phyloP scores from a whole-genome alignment of 352 stramenopile genomes.

The Vaucheria bursata region DNA sequence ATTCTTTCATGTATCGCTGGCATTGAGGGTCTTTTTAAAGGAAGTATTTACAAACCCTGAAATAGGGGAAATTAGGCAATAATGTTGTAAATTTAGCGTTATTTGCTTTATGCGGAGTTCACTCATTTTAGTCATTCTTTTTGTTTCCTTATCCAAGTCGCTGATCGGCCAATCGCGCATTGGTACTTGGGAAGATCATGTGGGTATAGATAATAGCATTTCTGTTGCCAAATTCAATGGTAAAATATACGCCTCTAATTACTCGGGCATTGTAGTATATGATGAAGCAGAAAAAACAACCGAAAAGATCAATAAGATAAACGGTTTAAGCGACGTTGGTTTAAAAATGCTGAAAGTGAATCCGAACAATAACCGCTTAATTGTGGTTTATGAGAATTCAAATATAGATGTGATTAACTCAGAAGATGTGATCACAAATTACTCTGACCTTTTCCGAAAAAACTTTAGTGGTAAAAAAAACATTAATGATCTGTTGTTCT shows the following conservation, averaged over 20 bases:
- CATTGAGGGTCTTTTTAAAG: no score
- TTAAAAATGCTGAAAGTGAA: not conserved
- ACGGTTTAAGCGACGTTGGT: not conserved
- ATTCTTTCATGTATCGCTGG: no score
- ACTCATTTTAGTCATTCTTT: not conserved
- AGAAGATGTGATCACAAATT: not conserved
- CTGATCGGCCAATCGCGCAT: not conserved
- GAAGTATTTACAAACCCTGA: no score
- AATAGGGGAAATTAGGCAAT: no score
- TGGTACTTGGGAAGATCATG: not conserved
- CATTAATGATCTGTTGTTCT: not conserved
- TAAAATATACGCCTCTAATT: constrained; percentile 3
- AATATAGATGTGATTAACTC: constrained; percentile 1
- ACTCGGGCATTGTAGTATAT: not conserved
- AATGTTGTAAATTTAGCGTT: constrained; percentile 6
- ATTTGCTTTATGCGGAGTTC: no score
- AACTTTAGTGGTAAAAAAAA: not conserved
- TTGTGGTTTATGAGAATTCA: not conserved
- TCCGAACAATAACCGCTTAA: not conserved
- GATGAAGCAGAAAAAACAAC: not conserved
- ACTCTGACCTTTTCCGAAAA: not conserved
- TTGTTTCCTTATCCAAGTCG: not conserved
- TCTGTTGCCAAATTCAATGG: not conserved
- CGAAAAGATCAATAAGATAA: not conserved
- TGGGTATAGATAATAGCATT: not conserved